Percentiles rank a stretch among this genome's conserved stretches.
Conservation (phyloP, 2,329 filamentous ascomycete genomes). For the Exophiala phaeomuriformis region DNA sequence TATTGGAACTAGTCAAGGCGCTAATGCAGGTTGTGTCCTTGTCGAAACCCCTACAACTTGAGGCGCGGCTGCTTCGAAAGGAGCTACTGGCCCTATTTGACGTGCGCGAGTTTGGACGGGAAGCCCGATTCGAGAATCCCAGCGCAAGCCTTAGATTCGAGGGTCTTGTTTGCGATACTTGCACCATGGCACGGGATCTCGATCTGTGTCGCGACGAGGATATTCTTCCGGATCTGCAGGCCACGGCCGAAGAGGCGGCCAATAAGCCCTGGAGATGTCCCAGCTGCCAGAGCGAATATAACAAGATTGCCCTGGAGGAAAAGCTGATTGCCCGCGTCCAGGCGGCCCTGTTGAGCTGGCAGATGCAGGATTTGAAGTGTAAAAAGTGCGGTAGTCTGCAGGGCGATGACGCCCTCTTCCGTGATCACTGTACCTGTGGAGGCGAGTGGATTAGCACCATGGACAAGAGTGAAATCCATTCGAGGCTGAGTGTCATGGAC, state of each 20-base stretch:
- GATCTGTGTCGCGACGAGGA: slow-evolving; percentile 89
- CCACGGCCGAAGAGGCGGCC: slow-evolving; percentile 28
- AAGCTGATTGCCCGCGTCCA: slow-evolving; percentile 69
- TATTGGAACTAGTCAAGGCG: slow-evolving; percentile 83
- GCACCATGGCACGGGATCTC: slow-evolving; percentile 79
- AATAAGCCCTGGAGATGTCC: slow-evolving; percentile 62
- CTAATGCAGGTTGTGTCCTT: slow-evolving; percentile 88
- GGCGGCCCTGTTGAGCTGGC: slow-evolving; percentile 68
- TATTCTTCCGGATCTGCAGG: slow-evolving; percentile 52
- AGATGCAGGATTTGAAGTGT: slow-evolving; percentile 84
- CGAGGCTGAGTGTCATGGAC: slow-evolving; percentile 60
- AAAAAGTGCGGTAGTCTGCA: slow-evolving; percentile 55
- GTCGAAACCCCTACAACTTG: slow-evolving; percentile 58
- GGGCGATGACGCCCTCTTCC: slow-evolving; percentile 69
- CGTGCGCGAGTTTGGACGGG: slow-evolving; percentile 83
- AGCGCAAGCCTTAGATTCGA: slow-evolving; percentile 64
- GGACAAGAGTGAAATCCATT: slow-evolving; percentile 57
- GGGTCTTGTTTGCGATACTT: slow-evolving; percentile 80
- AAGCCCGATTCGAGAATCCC: slow-evolving; percentile 83
- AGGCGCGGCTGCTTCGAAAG: slow-evolving; percentile 79
- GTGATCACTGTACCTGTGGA: slow-evolving; percentile 92
- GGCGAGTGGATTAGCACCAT: slow-evolving; percentile 74
- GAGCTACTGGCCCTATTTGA: slow-evolving; percentile 87
- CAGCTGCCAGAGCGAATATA: slow-evolving; percentile 67
- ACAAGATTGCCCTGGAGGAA: slow-evolving; percentile 78